A percentile compares a stretch with the other conserved stretches of the same genome.
These are phyloP conservation scores for Pezizomycotina sp. DNA, from an alignment of 2,329 filamentous ascomycete genomes.

Conservation along the genomic window DNA sequence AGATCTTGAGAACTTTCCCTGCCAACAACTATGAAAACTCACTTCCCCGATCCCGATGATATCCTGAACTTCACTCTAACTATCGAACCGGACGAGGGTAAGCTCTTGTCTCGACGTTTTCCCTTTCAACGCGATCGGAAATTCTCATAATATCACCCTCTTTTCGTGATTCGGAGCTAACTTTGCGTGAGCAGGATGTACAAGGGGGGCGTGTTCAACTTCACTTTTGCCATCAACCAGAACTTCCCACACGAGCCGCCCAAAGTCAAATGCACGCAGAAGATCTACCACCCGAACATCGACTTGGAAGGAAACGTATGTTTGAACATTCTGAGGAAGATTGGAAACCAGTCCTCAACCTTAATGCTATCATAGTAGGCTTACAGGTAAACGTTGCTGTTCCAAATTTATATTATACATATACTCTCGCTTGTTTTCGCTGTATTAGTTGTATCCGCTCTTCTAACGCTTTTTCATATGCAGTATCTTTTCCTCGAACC, in stretches of 20 bases:
- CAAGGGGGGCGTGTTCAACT: conserved; percentile 71
- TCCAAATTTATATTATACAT: not conserved
- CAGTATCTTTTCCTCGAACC: conserved; percentile 96
- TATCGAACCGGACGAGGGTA: conserved; percentile 70
- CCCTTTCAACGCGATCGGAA: not conserved
- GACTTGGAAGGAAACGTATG: conserved; percentile 96
- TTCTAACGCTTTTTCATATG: conserved; percentile 8
- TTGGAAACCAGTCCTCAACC: conserved; percentile 95
- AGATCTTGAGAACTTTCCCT: conserved; percentile 47
- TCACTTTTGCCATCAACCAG: conserved; percentile 81
- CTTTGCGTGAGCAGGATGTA: conserved; percentile 50
- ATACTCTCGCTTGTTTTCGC: not conserved
- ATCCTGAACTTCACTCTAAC: conserved; percentile 70
- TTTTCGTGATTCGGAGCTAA: too few species aligned
- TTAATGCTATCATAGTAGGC: conserved; percentile 92
- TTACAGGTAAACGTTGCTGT: conserved; percentile 46
- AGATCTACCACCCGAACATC: conserved; percentile 99
- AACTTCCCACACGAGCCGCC: conserved; percentile 95
- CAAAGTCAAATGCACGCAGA: conserved; percentile 91
- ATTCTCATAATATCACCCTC: not conserved
- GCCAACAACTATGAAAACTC: conserved; percentile 61
- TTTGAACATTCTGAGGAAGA: conserved; percentile 94
- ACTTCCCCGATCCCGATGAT: conserved; percentile 68
- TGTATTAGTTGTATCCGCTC: not conserved
- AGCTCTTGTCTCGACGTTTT: conserved; percentile 26